Evolutionary conservation across 257 asterid species (phyloP).

Genomic region (Anisodus acutangulus): DNA sequence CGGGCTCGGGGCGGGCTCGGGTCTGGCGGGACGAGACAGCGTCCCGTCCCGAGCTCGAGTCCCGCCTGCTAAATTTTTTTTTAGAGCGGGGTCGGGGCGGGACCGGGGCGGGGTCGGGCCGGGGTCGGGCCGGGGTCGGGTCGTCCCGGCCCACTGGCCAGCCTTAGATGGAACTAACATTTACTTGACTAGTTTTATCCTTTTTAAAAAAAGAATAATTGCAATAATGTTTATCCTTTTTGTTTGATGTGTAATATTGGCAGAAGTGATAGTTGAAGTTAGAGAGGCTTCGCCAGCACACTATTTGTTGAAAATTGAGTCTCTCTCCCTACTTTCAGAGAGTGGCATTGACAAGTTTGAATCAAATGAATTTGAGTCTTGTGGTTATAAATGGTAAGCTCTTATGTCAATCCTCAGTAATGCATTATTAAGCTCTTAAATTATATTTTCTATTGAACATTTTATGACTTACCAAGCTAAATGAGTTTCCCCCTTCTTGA

Average conservation of each 20-base stretch:
- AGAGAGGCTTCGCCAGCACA: background rate
- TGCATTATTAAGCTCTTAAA: background rate
- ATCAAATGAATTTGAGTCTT: background rate
- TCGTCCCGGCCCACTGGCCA: too few relatives aligned
- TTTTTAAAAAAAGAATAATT: background rate
- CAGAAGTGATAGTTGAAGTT: background rate
- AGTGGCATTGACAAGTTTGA: background rate
- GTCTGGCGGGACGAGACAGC: too few relatives aligned
- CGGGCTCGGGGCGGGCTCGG: too few relatives aligned
- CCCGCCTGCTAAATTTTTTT: too few relatives aligned
- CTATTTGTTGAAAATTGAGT: conserved; percentile 13
- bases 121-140: too few relatives aligned
- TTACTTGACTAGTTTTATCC: background rate
- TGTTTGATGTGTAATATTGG: background rate
- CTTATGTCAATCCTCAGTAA: background rate
- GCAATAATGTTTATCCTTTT: too few relatives aligned
- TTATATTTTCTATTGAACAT: background rate
- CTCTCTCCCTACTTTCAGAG: background rate
- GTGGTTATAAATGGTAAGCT: conserved; percentile 7
- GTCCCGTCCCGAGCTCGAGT: too few relatives aligned
- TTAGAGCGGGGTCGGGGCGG: too few relatives aligned
- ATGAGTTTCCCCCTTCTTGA: background rate
- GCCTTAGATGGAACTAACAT: too few relatives aligned
- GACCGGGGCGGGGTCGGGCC: too few relatives aligned
- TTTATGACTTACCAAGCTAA: background rate